These are phyloP conservation scores for Novymonas esmeraldas DNA, from an alignment of 208 protist genomes.

Conservation along the genomic window DNA sequence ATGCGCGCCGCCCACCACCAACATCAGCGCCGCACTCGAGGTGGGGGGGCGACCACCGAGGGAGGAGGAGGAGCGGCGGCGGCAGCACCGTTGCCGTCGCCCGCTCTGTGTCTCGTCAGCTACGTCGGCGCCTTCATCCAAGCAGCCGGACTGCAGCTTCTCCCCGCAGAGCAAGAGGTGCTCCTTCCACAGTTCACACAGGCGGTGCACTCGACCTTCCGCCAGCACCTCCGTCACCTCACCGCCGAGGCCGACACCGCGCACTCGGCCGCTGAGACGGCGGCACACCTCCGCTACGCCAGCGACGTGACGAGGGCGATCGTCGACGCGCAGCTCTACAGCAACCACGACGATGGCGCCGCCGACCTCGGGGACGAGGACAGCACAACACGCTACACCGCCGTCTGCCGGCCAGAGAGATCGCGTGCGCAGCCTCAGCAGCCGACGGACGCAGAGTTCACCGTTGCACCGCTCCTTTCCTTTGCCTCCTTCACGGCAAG, in stretches of 20 bases:
- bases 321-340: constrained; percentile 19
- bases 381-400: constrained; percentile 14
- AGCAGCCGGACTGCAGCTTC: constrained; percentile 26
- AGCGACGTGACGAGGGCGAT: constrained; percentile 2
- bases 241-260: background rate
- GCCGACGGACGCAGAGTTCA: constrained; percentile 7
- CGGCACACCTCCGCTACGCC: constrained; percentile 18
- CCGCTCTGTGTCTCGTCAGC: constrained; percentile 27
- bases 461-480: constrained; percentile 17
- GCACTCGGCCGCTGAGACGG: background rate
- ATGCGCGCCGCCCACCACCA: constrained; percentile 15
- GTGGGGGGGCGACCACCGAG: background rate
- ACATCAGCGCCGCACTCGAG: background rate
- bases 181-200: constrained; percentile 15
- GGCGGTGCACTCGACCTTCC: constrained; percentile 6
- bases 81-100: constrained; percentile 3
- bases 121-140: constrained; percentile 27
- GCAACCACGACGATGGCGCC: background rate
- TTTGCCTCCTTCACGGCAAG: constrained; percentile 17
- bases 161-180: constrained; percentile 19
- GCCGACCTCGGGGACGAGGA: constrained; percentile 21
- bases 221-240: background rate
- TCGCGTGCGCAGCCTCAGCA: background rate
- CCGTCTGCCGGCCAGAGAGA: background rate
- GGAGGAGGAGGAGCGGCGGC: background rate